A percentile compares a stretch with the other conserved stretches of the same genome.
Conservation (phyloP, 805 yeast genomes). For the Kodamaea leandrae region DNA sequence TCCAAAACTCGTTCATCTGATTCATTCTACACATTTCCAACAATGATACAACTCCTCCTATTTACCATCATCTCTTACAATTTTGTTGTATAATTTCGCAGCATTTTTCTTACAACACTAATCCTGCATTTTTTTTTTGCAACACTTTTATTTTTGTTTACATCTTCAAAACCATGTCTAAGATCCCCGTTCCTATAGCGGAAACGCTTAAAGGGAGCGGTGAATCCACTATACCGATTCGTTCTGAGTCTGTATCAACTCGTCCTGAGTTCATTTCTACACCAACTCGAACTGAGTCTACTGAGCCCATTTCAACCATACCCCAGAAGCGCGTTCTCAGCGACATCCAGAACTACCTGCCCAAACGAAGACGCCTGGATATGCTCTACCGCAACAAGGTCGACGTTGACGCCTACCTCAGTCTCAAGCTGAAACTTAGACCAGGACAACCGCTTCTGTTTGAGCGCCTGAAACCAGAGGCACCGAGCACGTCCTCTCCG, state of each 20-base stretch:
- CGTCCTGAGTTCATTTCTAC: too few species aligned
- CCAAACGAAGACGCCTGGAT: conserved; percentile 7
- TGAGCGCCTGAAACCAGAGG: conserved; percentile 4
- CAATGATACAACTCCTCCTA: too few species aligned
- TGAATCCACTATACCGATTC: too few species aligned
- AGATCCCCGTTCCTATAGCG: conserved; percentile 3
- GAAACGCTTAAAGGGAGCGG: too few species aligned
- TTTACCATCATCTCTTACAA: too few species aligned
- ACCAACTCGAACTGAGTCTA: too few species aligned
- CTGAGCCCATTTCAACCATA: conserved; percentile 3
- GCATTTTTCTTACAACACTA: neutral
- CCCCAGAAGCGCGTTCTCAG: conserved; percentile 11
- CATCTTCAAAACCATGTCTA: conserved; percentile 5
- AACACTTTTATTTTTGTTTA: neutral
- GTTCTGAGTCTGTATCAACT: too few species aligned
- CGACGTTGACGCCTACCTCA: conserved; percentile 9
- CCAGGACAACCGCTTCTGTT: conserved; percentile 1
- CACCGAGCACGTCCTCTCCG: neutral
- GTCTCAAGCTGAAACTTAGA: conserved; percentile 8
- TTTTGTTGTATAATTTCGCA: neutral
- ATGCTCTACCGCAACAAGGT: conserved; percentile 2
- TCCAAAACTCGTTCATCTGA: too few species aligned
- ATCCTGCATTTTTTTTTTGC: neutral
- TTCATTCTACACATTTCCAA: too few species aligned
- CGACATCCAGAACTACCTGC: conserved; percentile 8